Evolutionary conservation across 2,329 filamentous ascomycete species (phyloP).

Genomic region (Epichloe coenophiala): DNA sequence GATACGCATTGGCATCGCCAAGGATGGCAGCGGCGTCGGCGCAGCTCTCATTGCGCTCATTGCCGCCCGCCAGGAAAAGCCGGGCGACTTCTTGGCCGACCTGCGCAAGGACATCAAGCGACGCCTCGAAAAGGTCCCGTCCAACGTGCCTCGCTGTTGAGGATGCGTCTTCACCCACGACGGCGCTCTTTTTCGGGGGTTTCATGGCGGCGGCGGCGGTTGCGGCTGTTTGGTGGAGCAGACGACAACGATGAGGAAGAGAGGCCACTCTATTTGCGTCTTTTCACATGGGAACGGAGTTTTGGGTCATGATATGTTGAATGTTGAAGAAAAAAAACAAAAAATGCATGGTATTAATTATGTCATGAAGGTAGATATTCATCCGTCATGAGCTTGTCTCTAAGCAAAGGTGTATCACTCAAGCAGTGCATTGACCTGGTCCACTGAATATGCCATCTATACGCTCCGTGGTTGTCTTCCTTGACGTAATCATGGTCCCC

Average conservation of each 20-base stretch:
- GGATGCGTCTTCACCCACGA: conserved; percentile 18
- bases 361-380: background rate
- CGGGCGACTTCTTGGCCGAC: conserved; percentile 28
- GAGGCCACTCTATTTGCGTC: background rate
- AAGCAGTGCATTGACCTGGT: too few relatives aligned
- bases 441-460: too few relatives aligned
- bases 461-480: too few relatives aligned
- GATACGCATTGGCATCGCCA: conserved; percentile 89
- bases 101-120: conserved; percentile 26
- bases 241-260: conserved; percentile 10
- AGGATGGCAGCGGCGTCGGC: conserved; percentile 75
- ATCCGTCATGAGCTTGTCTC: background rate
- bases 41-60: conserved; percentile 90
- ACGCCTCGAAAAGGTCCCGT: conserved; percentile 19
- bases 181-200: conserved; percentile 19
- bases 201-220: conserved; percentile 23
- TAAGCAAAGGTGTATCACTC: too few relatives aligned
- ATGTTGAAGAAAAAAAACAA: background rate
- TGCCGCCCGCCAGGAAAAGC: conserved; percentile 54
- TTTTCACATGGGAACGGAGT: conserved; percentile 3
- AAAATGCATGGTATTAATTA: background rate
- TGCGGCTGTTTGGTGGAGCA: conserved; percentile 24
- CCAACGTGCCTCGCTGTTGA: conserved; percentile 16
- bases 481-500: too few relatives aligned
- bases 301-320: background rate